Conservation (phyloP, 805 yeast species). For the Candida easanensis region DNA sequence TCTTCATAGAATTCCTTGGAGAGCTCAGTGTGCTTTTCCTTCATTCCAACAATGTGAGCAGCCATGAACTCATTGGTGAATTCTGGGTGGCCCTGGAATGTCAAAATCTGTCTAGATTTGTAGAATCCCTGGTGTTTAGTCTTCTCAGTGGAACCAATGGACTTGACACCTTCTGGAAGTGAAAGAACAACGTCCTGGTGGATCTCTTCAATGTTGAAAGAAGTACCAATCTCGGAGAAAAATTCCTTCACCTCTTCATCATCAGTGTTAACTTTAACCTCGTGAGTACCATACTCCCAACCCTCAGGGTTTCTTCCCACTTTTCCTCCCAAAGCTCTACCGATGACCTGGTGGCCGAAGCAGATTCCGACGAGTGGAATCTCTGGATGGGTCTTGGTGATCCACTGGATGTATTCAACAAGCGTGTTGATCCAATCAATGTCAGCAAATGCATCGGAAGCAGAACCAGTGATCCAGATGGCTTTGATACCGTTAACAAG, state of each 20-base stretch:
- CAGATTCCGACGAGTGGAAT: slow-evolving; percentile 67
- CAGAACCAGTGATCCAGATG: slow-evolving; percentile 53
- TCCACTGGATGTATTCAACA: slow-evolving; percentile 32
- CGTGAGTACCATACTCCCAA: slow-evolving; percentile 69
- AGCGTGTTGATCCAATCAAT: slow-evolving; percentile 41
- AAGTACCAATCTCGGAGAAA: slow-evolving; percentile 18
- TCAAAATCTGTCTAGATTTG: slow-evolving; percentile 47
- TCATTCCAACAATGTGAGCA: slow-evolving; percentile 18
- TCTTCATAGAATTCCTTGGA: slow-evolving; percentile 2
- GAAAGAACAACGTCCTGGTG: slow-evolving; percentile 57
- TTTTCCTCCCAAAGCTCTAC: slow-evolving; percentile 58
- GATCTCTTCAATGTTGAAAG: slow-evolving; percentile 46
- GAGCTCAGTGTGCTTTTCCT: slow-evolving; percentile 2
- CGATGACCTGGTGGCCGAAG: slow-evolving; percentile 84
- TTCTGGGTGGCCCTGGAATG: slow-evolving; percentile 93
- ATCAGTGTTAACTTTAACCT: slow-evolving; percentile 42
- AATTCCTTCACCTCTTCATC: slow-evolving; percentile 33
- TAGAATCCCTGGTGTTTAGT: slow-evolving; percentile 70
- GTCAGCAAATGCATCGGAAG: slow-evolving; percentile 43
- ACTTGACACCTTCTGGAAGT: slow-evolving; percentile 35
- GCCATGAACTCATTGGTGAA: slow-evolving; percentile 65
- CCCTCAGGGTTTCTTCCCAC: slow-evolving; percentile 60
- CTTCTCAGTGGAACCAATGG: slow-evolving; percentile 51
- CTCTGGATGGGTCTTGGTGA: slow-evolving; percentile 3
- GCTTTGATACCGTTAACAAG: slow-evolving; percentile 32